phyloP scores from a whole-genome alignment of 2,329 filamentous ascomycete genomes.

The Ascochyta koolunga region DNA sequence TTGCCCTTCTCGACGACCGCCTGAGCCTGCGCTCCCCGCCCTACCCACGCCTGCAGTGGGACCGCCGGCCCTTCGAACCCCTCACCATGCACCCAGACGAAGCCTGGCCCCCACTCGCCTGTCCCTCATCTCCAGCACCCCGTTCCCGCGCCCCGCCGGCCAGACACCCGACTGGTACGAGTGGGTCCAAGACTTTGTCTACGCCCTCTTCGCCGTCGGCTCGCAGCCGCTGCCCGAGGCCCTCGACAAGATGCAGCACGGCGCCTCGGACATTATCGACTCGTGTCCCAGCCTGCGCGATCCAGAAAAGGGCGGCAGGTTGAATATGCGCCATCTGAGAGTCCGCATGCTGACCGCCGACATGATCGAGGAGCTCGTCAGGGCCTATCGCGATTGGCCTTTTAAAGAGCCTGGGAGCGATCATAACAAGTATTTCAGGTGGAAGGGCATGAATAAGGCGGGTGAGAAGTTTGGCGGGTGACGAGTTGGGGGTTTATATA shows the following conservation, averaged over 20 bases:
- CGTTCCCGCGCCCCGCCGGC: slow-evolving; percentile 48
- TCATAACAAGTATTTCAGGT: slow-evolving; percentile 34
- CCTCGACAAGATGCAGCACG: slow-evolving; percentile 38
- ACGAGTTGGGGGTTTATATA: no score
- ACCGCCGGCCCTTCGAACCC: slow-evolving; percentile 73
- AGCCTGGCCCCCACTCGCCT: slow-evolving; percentile 68
- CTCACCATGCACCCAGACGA: slow-evolving; percentile 65
- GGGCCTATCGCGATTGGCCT: slow-evolving; percentile 44
- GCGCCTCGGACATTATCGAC: slow-evolving; percentile 34
- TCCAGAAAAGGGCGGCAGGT: slow-evolving; percentile 39
- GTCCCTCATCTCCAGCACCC: slow-evolving; percentile 71
- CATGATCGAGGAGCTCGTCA: slow-evolving; percentile 39
- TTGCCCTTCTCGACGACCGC: slow-evolving; percentile 37
- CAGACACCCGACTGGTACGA: slow-evolving; percentile 25
- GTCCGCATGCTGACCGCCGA: slow-evolving; percentile 40
- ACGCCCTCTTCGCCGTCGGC: slow-evolving; percentile 20
- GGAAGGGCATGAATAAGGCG: background rate
- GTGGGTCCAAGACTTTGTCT: slow-evolving; percentile 39
- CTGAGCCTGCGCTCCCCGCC: slow-evolving; percentile 28
- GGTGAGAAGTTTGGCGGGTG: no score
- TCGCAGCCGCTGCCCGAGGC: slow-evolving; percentile 20
- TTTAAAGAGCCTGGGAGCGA: slow-evolving; percentile 36
- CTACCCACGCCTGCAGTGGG: slow-evolving; percentile 58
- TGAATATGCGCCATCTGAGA: slow-evolving; percentile 38
- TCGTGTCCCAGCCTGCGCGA: slow-evolving; percentile 37